Conservation (phyloP, 2,329 filamentous ascomycete genomes). For the Thielaviopsis cerberus region DNA sequence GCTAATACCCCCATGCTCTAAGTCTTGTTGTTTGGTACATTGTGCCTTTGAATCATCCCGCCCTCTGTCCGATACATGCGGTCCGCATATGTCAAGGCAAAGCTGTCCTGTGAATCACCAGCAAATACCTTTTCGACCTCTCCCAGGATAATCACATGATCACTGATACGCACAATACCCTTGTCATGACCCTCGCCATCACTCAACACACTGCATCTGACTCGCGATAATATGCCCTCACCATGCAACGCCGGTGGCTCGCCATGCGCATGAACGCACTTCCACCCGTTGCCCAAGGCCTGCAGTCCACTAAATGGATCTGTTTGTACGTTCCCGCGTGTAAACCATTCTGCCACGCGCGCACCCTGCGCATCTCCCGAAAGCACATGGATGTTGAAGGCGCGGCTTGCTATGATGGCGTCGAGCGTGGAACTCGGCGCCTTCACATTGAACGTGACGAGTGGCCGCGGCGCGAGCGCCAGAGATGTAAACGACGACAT, state of each 20-base stretch:
- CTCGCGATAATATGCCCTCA: conserved; percentile 33
- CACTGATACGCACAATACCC: conserved; percentile 29
- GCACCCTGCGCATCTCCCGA: conserved; percentile 29
- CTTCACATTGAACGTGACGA: conserved; percentile 38
- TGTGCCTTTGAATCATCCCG: conserved; percentile 17
- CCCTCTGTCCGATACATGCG: conserved; percentile 28
- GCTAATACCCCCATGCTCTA: not conserved
- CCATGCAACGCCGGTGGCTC: conserved; percentile 27
- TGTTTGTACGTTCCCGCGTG: conserved; percentile 26
- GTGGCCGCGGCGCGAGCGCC: conserved; percentile 25
- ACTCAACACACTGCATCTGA: conserved; percentile 25
- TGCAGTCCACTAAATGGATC: conserved; percentile 23
- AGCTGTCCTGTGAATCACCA: conserved; percentile 18
- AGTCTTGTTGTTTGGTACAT: conserved; percentile 9
- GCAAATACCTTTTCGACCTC: conserved; percentile 30
- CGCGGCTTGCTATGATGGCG: conserved; percentile 25
- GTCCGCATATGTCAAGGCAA: conserved; percentile 32
- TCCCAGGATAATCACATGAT: conserved; percentile 34
- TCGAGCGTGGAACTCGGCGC: conserved; percentile 36
- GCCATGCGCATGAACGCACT: not conserved
- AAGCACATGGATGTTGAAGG: conserved; percentile 38
- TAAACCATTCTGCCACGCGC: conserved; percentile 32
- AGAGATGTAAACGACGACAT: conserved; percentile 42
- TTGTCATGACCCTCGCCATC: conserved; percentile 19
- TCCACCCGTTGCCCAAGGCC: conserved; percentile 12